Conservation (phyloP, 345 rosid genomes). For the Ailanthus altissimus region DNA sequence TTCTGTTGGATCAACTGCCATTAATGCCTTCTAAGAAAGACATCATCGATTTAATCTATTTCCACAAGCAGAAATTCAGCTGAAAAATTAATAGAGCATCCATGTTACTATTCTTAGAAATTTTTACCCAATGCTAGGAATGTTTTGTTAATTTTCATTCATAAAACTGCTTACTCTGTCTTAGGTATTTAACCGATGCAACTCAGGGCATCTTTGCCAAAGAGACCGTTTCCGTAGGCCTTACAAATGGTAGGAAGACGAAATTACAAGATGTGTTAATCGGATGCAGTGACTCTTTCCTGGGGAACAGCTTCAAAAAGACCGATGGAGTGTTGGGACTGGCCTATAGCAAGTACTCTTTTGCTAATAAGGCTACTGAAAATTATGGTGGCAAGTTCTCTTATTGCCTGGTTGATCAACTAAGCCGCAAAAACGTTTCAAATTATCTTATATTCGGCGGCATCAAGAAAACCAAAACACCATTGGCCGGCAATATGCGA, state of each 20-base stretch:
- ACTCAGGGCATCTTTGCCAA: conserved; percentile 55
- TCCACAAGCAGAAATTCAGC: background rate
- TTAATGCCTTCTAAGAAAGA: background rate
- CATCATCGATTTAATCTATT: background rate
- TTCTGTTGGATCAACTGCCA: background rate
- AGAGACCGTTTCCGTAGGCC: conserved; percentile 47
- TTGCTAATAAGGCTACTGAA: conserved; percentile 38
- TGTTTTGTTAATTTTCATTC: background rate
- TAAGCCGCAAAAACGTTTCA: conserved; percentile 45
- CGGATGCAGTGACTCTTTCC: conserved; percentile 50
- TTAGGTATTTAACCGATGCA: conserved; percentile 50
- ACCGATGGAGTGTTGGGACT: conserved; percentile 65
- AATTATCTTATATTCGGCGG: conserved; percentile 57
- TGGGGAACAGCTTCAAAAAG: conserved; percentile 33
- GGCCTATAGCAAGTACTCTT: conserved; percentile 45
- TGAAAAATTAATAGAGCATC: background rate
- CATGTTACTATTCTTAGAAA: no score
- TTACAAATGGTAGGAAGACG: conserved; percentile 30
- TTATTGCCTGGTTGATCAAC: conserved; percentile 64
- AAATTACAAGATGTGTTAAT: conserved; percentile 37
- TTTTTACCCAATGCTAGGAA: background rate
- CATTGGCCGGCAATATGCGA: conserved; percentile 17
- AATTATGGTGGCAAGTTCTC: conserved; percentile 49
- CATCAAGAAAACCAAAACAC: background rate
- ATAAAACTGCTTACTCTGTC: background rate